phyloP scores from a whole-genome alignment of 768 basidiomycete species.

The Suillus subluteus region DNA sequence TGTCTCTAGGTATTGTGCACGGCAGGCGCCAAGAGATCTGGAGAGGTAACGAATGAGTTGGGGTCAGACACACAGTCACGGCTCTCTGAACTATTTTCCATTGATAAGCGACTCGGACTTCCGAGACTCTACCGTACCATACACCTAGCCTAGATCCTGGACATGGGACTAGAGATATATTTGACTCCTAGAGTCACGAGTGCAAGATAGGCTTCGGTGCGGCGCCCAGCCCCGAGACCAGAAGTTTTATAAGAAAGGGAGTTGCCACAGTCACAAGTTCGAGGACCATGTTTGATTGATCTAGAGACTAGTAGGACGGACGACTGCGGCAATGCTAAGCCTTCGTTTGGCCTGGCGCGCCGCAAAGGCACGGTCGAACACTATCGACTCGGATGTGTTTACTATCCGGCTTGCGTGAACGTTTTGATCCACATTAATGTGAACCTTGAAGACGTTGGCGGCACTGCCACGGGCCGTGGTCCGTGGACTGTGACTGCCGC shows the following conservation, averaged over 20 bases:
- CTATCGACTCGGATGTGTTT: not conserved
- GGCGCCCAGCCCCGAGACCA: not conserved
- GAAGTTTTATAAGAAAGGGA: not conserved
- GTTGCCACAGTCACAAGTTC: not conserved
- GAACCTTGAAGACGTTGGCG: too few relatives aligned
- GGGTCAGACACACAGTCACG: not conserved
- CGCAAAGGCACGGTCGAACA: not conserved
- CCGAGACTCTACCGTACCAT: conserved; percentile 20
- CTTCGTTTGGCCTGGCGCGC: not conserved
- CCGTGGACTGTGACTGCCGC: too few relatives aligned
- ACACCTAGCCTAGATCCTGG: conserved; percentile 7
- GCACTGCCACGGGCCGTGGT: not conserved
- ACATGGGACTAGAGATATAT: not conserved
- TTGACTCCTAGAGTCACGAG: conserved; percentile 4
- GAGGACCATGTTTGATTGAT: not conserved
- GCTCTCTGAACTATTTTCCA: conserved; percentile 11
- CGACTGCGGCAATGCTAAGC: not conserved
- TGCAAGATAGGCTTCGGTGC: not conserved
- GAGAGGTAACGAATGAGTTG: conserved; percentile 10
- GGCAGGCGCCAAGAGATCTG: conserved; percentile 10
- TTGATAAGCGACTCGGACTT: conserved; percentile 26
- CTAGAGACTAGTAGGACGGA: not conserved
- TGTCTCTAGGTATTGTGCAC: conserved; percentile 18
- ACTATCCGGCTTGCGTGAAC: not conserved
- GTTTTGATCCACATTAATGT: not conserved